Percentiles rank a stretch among this genome's conserved stretches.
Evolutionary conservation across 768 basidiomycete species (phyloP).

Genomic region (Pleurotus tuber-regium): DNA sequence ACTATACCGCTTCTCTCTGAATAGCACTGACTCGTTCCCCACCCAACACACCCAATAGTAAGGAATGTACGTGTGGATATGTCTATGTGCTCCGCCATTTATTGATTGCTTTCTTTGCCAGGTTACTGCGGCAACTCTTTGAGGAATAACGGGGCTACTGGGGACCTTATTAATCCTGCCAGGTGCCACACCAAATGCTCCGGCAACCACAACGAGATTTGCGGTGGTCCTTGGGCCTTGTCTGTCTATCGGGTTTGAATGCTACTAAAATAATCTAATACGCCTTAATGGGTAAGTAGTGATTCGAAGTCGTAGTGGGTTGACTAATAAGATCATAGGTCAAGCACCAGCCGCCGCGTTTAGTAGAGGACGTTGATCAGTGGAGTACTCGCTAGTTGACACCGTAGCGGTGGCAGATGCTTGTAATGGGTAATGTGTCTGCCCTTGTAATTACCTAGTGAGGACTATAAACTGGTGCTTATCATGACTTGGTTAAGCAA

Average conservation of each 20-base stretch:
- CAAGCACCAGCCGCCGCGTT: no score
- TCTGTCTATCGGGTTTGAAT: slow-evolving; percentile 7
- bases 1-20: background rate
- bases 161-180: slow-evolving; percentile 12
- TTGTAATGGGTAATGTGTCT: no score
- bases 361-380: no score
- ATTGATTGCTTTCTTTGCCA: slow-evolving; percentile 8
- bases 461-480: no score
- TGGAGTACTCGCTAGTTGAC: no score
- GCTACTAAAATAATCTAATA: no score
- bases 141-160: slow-evolving; percentile 23
- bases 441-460: no score
- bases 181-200: slow-evolving; percentile 18
- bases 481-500: no score
- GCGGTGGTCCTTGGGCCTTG: slow-evolving; percentile 18
- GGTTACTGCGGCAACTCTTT: slow-evolving; percentile 25
- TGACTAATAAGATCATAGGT: no score
- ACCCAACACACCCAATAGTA: background rate
- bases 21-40: background rate
- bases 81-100: background rate
- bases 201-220: slow-evolving; percentile 17
- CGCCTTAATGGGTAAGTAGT: no score
- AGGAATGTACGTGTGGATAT: background rate
- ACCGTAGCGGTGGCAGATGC: no score
- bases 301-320: no score